phyloP scores from a whole-genome alignment of 805 yeast species.

The Starmera caribaea region DNA sequence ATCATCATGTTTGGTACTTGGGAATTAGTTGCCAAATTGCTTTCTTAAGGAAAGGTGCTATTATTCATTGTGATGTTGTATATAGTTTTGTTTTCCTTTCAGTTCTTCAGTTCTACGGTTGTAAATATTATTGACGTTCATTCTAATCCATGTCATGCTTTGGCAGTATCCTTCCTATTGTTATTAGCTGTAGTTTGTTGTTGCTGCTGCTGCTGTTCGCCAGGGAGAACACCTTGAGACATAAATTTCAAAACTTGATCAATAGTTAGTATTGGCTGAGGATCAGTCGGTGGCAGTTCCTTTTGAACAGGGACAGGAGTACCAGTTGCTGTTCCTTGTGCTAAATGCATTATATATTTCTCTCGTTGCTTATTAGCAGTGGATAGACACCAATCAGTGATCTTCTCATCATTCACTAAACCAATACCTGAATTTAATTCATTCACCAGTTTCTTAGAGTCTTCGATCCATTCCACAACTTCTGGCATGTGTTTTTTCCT shows the following conservation, averaged over 20 bases:
- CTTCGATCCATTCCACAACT: slow-evolving; percentile 74
- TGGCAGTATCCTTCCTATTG: neutral
- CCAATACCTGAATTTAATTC: slow-evolving; percentile 16
- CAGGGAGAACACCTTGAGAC: slow-evolving; percentile 30
- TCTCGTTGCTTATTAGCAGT: slow-evolving; percentile 43
- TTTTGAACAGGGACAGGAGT: too few species aligned
- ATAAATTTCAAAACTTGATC: slow-evolving; percentile 34
- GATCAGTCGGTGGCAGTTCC: too few species aligned
- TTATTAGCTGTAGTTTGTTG: too few species aligned
- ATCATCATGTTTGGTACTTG: slow-evolving; percentile 99
- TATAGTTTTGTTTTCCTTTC: too few species aligned
- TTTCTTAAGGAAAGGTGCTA: slow-evolving; percentile 26
- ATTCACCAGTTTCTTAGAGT: slow-evolving; percentile 20
- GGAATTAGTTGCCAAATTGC: slow-evolving; percentile 69
- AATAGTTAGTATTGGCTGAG: slow-evolving; percentile 18
- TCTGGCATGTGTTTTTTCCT: slow-evolving; percentile 88
- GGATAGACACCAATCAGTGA: slow-evolving; percentile 60
- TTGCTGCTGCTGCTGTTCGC: neutral
- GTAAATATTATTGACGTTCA: too few species aligned
- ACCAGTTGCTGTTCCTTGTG: too few species aligned
- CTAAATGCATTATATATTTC: too few species aligned
- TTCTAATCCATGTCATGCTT: too few species aligned
- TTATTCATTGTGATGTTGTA: too few species aligned
- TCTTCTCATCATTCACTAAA: slow-evolving; percentile 44
- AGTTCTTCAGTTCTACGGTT: too few species aligned